A percentile compares a stretch with the other conserved stretches of the same genome.
Evolutionary conservation across 176 grass and related monocot species (phyloP).

Genomic region (Musa schizocarpa): DNA sequence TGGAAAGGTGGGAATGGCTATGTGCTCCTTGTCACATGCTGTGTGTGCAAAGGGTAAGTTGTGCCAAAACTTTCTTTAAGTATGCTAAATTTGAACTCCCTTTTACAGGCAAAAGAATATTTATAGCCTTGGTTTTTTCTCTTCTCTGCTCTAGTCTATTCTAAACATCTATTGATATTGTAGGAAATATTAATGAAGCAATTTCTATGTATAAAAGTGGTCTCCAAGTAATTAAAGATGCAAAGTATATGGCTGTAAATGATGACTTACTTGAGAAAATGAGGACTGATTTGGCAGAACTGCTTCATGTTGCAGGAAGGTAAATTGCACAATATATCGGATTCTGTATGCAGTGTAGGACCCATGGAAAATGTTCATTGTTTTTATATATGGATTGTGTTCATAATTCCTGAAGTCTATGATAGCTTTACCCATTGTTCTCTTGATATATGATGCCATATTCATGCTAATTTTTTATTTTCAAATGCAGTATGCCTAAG

Average conservation of each 20-base stretch:
- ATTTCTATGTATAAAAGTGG: conserved; percentile 33
- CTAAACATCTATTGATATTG: neutral
- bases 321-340: conserved; percentile 2
- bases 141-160: neutral
- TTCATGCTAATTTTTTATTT: neutral
- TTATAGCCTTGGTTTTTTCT: neutral
- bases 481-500: neutral
- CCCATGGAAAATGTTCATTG: neutral
- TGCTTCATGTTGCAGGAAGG: conserved; percentile 35
- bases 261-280: conserved; percentile 30
- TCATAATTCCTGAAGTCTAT: neutral
- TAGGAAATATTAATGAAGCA: conserved; percentile 27
- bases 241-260: conserved; percentile 31
- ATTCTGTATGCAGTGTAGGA: neutral
- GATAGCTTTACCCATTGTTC: neutral
- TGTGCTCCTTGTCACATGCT: conserved; percentile 30
- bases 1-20: conserved; percentile 31
- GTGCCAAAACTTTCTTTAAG: neutral
- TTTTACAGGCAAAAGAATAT: neutral
- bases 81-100: neutral
- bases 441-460: neutral
- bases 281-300: conserved; percentile 37
- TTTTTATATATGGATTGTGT: no score
- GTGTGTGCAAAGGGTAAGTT: conserved; percentile 32
- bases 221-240: conserved; percentile 30